A percentile compares a stretch with the other conserved stretches of the same genome.
phyloP scores from a whole-genome alignment of 768 basidiomycete species.

The Filobasidium floriforme region DNA sequence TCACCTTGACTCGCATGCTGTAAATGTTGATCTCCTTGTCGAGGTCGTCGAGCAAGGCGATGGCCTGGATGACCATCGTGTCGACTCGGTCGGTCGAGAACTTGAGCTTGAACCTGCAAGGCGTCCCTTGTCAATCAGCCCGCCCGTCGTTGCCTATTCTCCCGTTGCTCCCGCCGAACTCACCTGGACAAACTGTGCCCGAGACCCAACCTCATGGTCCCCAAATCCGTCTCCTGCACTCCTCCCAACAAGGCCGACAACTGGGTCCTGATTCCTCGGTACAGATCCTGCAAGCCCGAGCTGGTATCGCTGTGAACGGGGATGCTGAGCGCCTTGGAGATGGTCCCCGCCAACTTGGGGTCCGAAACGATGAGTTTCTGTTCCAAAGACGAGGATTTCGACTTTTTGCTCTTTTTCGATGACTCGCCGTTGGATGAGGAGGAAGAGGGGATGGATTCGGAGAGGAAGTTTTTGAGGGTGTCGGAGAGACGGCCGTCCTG shows the following conservation, averaged over 20 bases:
- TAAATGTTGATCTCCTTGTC: constrained; percentile 99
- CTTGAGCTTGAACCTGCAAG: constrained; percentile 85
- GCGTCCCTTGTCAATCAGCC: not conserved
- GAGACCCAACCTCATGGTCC: constrained; percentile 95
- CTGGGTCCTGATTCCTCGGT: constrained; percentile 90
- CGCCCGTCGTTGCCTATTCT: not conserved
- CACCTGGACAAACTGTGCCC: constrained; percentile 93
- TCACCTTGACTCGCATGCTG: constrained; percentile 94
- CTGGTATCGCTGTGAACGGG: constrained; percentile 62
- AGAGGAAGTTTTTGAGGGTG: constrained; percentile 85
- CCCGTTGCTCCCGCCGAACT: constrained; percentile 10
- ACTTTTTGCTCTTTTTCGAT: constrained; percentile 72
- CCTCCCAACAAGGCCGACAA: constrained; percentile 79
- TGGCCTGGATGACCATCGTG: constrained; percentile 98
- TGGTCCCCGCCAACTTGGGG: constrained; percentile 75
- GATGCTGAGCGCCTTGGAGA: constrained; percentile 88
- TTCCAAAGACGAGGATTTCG: constrained; percentile 44
- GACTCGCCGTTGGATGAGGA: constrained; percentile 48
- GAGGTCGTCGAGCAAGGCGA: constrained; percentile 91
- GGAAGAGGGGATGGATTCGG: constrained; percentile 33
- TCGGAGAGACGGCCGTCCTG: constrained; percentile 90
- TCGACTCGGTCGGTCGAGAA: constrained; percentile 99
- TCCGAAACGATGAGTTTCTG: constrained; percentile 77
- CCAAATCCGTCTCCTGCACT: constrained; percentile 57
- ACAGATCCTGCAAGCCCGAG: constrained; percentile 63